Conservation (phyloP, 1,284 basidiomycete genomes). For the Tylopilus sp. region DNA sequence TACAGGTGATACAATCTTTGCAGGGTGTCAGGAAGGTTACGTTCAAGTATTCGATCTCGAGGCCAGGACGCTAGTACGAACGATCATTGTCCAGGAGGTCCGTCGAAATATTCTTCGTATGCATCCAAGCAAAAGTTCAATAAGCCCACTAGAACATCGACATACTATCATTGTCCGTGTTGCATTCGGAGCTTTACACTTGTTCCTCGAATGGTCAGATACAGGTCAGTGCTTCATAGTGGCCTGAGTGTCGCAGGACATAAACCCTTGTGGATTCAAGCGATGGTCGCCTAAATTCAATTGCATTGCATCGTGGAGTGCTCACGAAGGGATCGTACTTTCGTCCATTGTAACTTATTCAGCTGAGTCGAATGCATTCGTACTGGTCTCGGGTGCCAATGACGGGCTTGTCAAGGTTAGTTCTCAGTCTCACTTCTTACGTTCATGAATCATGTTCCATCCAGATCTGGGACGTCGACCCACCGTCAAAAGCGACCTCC, state of each 20-base stretch:
- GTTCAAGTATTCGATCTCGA: conserved; percentile 92
- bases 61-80: conserved; percentile 81
- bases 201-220: conserved; percentile 81
- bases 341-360: conserved; percentile 59
- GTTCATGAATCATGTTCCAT: neutral
- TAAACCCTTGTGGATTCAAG: conserved; percentile 34
- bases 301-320: conserved; percentile 76
- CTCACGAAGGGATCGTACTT: conserved; percentile 79
- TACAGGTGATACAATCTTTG: conserved; percentile 80
- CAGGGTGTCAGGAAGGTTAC: conserved; percentile 90
- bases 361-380: conserved; percentile 34
- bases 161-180: conserved; percentile 73
- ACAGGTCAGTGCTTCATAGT: conserved; percentile 44
- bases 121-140: neutral
- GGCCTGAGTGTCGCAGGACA: conserved; percentile 2
- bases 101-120: conserved; percentile 9
- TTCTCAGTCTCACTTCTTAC: neutral
- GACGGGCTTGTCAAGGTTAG: conserved; percentile 78
- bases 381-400: conserved; percentile 79
- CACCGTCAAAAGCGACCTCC: conserved; percentile 32
- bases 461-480: conserved; percentile 56
- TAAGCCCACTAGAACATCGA: conserved; percentile 54
- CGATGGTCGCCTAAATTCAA: conserved; percentile 82
- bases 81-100: conserved; percentile 82
- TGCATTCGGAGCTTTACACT: conserved; percentile 77